These are phyloP conservation scores for Penicillium soppii DNA, from an alignment of 495 filamentous ascomycete species.

Conservation along the genomic window DNA sequence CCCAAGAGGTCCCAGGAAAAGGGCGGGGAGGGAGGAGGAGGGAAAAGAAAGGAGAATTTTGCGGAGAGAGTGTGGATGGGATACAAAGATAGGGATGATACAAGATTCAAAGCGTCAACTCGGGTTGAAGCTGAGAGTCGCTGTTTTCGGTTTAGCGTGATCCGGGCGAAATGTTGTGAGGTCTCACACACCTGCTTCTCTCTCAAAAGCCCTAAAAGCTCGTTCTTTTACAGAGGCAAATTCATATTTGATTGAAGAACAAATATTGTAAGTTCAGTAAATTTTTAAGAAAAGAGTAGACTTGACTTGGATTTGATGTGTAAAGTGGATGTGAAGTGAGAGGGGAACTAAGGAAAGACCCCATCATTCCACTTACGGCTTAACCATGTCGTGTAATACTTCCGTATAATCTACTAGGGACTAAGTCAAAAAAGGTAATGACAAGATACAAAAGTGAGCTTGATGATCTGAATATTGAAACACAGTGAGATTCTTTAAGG, in stretches of 20 bases:
- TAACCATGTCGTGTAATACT: background rate
- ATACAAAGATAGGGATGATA: constrained; percentile 21
- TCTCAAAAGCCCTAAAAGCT: background rate
- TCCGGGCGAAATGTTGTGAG: constrained; percentile 17
- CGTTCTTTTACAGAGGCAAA: too few species aligned
- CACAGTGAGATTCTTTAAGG: constrained; percentile 23
- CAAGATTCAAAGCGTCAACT: constrained; percentile 23
- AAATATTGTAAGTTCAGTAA: too few species aligned
- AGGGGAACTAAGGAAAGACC: background rate
- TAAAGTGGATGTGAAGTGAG: background rate
- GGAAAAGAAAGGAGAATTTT: constrained; percentile 21
- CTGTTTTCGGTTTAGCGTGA: constrained; percentile 46
- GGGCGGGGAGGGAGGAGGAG: too few species aligned
- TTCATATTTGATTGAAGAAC: too few species aligned
- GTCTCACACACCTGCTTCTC: constrained; percentile 5
- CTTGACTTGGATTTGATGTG: too few species aligned
- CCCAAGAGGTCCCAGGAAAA: constrained; percentile 28
- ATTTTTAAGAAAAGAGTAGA: too few species aligned
- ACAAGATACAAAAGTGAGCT: too few species aligned
- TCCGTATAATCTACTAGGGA: background rate
- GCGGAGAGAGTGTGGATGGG: constrained; percentile 21
- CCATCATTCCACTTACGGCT: background rate
- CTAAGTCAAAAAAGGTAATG: background rate
- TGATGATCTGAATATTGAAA: constrained; percentile 25
- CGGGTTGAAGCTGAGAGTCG: constrained; percentile 42